Percentiles rank a stretch among this genome's conserved stretches.
Conservation (phyloP, 345 rosid genomes). For the Erucastrum elatum region DNA sequence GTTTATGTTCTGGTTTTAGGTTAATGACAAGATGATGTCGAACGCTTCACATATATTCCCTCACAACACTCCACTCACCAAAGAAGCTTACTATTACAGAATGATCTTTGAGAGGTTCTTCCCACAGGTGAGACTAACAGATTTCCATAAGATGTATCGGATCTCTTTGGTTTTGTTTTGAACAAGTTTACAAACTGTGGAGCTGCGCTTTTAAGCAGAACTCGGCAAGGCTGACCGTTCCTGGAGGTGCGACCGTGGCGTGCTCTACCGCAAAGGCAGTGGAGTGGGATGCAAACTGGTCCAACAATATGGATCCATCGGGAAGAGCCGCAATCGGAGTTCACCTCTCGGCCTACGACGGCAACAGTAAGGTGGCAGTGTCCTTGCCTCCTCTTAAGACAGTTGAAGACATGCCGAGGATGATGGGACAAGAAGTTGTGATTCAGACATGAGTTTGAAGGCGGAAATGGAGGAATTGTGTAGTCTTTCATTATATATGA, state of each 20-base stretch:
- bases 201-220: conserved; percentile 44
- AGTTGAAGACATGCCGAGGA: conserved; percentile 42
- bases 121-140: conserved; percentile 56
- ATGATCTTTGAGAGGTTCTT: conserved; percentile 92
- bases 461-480: background rate
- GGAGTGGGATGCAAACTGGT: conserved; percentile 88
- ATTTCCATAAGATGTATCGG: background rate
- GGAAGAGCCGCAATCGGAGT: conserved; percentile 94
- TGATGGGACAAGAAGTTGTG: conserved; percentile 54
- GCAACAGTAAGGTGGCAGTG: conserved; percentile 31
- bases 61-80: conserved; percentile 75
- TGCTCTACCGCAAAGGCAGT: conserved; percentile 90
- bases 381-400: conserved; percentile 39
- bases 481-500: background rate
- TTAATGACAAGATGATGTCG: conserved; percentile 77
- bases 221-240: conserved; percentile 79
- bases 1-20: conserved; percentile 42
- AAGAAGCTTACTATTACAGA: conserved; percentile 89
- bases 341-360: conserved; percentile 68
- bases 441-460: conserved; percentile 47
- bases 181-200: background rate
- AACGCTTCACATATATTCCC: conserved; percentile 73
- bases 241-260: conserved; percentile 87
- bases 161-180: background rate
- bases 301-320: conserved; percentile 85